Evolutionary conservation across 306 rosid genomes (phyloP), one percentile per base, ranked within the genome.

Genomic region (Abrus precatorius): DNA sequence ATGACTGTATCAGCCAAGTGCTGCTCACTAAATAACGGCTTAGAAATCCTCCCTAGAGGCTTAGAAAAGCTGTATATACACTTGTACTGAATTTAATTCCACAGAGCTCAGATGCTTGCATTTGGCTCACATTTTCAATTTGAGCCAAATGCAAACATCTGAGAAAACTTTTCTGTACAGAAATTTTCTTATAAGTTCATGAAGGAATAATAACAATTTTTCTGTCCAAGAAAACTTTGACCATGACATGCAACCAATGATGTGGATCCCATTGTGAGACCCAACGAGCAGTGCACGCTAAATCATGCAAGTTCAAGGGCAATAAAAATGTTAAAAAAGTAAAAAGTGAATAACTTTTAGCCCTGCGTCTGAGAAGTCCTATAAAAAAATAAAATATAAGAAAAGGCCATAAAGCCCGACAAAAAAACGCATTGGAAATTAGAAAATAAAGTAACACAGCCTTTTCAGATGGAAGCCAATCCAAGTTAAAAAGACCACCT

Each of bases 391-490:
- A 2, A 13, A n/a, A 52, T 6, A 67, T 71, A 57, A 33, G 61
- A 55, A 20, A 20, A 41, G 2, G 1, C 32, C 13, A 68, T 20
- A 85, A 77, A 50, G 79, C 44, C 47, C 9, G 62, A 77, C 70
- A 77, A 60, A 69, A 75, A 20, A 74, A 66, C 9, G 28, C 85
- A 65, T 77, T 13, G 77, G 69, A 74, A 65, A 75, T 2, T 8
- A 73, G 47, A 48, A 61, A 62, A 72, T 55, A 47, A 32, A 70
- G 29, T 60, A 75, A 77, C 28, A 55, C 7, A 13, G 29, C 55
- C 44, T 80, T 80, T 80, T 72, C 74, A 71, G 64, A 49, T 28
- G 29, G 44, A 72, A 72, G 59, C 57, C 68, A 65, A 65, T 38
- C 72, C 49, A n/a, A 76, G 55, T 75, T 55, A 36, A 48, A 70